A percentile compares a stretch with the other conserved stretches of the same genome.
These are phyloP conservation scores for Rhodotorula taiwanensis DNA, from an alignment of 768 basidiomycete genomes.

Conservation along the genomic window DNA sequence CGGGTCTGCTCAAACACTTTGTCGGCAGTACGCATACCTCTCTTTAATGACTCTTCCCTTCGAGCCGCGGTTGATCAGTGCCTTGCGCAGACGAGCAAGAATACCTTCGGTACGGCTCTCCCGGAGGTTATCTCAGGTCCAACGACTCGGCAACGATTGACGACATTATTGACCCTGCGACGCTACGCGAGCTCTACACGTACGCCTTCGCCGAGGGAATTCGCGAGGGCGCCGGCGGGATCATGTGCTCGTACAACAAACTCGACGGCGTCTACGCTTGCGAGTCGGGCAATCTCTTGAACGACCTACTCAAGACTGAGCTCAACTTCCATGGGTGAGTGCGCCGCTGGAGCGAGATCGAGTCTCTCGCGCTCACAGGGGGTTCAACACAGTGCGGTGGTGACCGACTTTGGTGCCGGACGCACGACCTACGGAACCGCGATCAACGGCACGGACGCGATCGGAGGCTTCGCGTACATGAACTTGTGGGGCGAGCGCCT, in stretches of 20 bases:
- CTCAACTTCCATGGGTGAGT: conserved; percentile 7
- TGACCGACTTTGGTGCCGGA: background rate
- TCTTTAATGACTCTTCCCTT: too few relatives aligned
- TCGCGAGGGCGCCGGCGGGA: conserved; percentile 10
- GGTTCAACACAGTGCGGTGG: too few relatives aligned
- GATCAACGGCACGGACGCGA: conserved; percentile 4
- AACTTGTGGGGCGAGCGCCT: conserved; percentile 10
- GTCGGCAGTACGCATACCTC: too few relatives aligned
- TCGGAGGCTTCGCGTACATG: background rate
- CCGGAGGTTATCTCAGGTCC: conserved; percentile 20
- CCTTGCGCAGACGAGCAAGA: conserved; percentile 51
- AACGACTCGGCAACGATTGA: conserved; percentile 49
- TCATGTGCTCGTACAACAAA: conserved; percentile 33
- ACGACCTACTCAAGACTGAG: too few relatives aligned
- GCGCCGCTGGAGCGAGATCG: background rate
- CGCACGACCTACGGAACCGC: background rate
- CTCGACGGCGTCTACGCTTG: conserved; percentile 50
- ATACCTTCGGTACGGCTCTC: conserved; percentile 36
- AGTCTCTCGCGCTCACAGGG: too few relatives aligned
- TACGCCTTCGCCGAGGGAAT: conserved; percentile 12
- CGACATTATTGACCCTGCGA: conserved; percentile 45
- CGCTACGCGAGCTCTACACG: conserved; percentile 40
- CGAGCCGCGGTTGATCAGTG: too few relatives aligned
- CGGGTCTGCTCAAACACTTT: conserved; percentile 54
- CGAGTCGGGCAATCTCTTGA: conserved; percentile 49